phyloP scores from a whole-genome alignment of 345 rosid species.

The Ailanthus altissimus region DNA sequence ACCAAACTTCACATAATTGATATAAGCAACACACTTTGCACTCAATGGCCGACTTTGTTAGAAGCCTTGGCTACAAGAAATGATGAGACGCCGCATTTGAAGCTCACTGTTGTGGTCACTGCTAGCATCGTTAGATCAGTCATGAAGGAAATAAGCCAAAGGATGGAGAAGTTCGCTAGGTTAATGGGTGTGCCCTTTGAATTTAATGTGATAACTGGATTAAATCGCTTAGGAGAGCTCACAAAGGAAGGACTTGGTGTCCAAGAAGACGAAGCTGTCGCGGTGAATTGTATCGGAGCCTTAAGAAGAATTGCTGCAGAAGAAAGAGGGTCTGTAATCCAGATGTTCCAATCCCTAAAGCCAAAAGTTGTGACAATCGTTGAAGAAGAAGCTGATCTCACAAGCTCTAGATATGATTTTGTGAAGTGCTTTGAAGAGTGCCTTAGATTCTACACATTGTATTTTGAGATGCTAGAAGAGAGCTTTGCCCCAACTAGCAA shows the following conservation, averaged over 20 bases:
- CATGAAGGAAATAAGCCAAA: conserved; percentile 67
- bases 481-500: conserved; percentile 63
- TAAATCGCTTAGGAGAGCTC: conserved; percentile 46
- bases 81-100: conserved; percentile 68
- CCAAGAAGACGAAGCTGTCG: conserved; percentile 61
- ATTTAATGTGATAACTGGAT: conserved; percentile 48
- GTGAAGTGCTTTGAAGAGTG: conserved; percentile 75
- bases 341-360: conserved; percentile 42
- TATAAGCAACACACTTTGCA: conserved; percentile 77
- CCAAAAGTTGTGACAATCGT: conserved; percentile 63
- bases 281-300: conserved; percentile 64
- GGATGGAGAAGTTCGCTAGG: conserved; percentile 84
- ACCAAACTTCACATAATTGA: conserved; percentile 68
- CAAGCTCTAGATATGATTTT: conserved; percentile 51
- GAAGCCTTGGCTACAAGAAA: conserved; percentile 70
- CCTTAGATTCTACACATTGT: conserved; percentile 56
- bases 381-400: conserved; percentile 77
- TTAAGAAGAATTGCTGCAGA: conserved; percentile 44
- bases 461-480: conserved; percentile 75
- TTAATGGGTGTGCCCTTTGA: conserved; percentile 83
- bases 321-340: conserved; percentile 42
- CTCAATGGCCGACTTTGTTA: conserved; percentile 82
- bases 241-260: conserved; percentile 47
- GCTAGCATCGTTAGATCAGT: conserved; percentile 45
- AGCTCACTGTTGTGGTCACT: conserved; percentile 67